Conservation (phyloP, 805 yeast species). For the Starmerella geochares region DNA sequence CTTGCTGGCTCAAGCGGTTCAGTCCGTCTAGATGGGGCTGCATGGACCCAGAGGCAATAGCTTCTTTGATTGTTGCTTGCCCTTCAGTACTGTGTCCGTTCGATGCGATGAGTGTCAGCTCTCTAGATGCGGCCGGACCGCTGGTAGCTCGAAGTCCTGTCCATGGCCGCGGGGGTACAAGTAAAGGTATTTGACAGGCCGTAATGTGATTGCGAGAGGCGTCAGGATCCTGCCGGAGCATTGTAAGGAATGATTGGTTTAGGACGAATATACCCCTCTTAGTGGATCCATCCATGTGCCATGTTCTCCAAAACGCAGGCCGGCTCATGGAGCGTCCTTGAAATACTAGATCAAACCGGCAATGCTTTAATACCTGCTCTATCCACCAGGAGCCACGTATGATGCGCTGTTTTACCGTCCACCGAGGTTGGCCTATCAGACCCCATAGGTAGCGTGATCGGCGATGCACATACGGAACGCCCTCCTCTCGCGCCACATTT, state of each 20-base stretch:
- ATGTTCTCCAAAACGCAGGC: slow-evolving; percentile 61
- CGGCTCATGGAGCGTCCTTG: slow-evolving; percentile 40
- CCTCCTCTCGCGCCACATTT: background rate
- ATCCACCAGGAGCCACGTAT: slow-evolving; percentile 31
- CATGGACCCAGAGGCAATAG: slow-evolving; percentile 8
- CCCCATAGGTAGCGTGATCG: slow-evolving; percentile 17
- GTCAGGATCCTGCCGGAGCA: slow-evolving; percentile 49
- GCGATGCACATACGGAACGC: slow-evolving; percentile 3
- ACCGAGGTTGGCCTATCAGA: slow-evolving; percentile 1
- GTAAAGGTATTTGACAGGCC: slow-evolving; percentile 70
- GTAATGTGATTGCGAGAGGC: slow-evolving; percentile 46
- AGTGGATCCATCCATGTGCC: slow-evolving; percentile 45
- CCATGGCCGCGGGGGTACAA: slow-evolving; percentile 75
- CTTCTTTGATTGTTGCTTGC: slow-evolving; percentile 35
- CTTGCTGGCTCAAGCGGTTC: slow-evolving; percentile 14
- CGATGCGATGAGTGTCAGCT: slow-evolving; percentile 12
- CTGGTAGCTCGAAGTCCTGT: slow-evolving; percentile 34
- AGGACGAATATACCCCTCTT: slow-evolving; percentile 72
- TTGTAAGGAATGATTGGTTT: slow-evolving; percentile 64
- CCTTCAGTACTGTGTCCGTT: slow-evolving; percentile 43
- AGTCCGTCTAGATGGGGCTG: slow-evolving; percentile 11
- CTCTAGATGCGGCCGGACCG: background rate
- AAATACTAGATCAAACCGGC: slow-evolving; percentile 25
- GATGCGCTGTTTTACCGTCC: slow-evolving; percentile 35
- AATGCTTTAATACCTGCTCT: slow-evolving; percentile 21